Evolutionary conservation across 768 basidiomycete genomes (phyloP).

Genomic region (Mycena rosella): DNA sequence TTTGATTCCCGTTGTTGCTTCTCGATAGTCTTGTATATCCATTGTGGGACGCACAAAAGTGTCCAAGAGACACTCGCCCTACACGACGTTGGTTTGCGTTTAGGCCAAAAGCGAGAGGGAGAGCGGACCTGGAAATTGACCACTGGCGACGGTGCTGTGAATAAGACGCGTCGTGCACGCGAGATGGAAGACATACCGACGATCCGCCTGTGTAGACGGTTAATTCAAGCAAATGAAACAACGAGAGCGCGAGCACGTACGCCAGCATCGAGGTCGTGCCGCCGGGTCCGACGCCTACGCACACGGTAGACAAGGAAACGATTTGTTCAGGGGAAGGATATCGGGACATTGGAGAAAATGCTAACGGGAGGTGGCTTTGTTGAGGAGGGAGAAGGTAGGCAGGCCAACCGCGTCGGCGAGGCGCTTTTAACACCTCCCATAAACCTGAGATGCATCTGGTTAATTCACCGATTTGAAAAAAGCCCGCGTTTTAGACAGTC

Average conservation of each 20-base stretch:
- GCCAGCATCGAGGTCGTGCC: constrained; percentile 88
- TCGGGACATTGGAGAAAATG: constrained; percentile 48
- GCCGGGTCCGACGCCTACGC: constrained; percentile 69
- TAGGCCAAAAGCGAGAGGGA: not conserved
- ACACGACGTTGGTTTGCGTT: not conserved
- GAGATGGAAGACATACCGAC: constrained; percentile 26
- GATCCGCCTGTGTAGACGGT: constrained; percentile 54
- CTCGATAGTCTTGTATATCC: constrained; percentile 38
- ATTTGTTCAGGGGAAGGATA: constrained; percentile 58
- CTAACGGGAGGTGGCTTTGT: not conserved
- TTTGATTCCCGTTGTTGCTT: constrained; percentile 63
- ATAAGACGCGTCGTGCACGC: constrained; percentile 43
- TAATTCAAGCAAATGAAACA: constrained; percentile 13
- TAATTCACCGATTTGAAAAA: constrained; percentile 24
- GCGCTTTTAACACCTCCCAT: constrained; percentile 33
- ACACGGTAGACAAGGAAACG: constrained; percentile 72
- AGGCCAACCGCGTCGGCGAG: constrained; percentile 11
- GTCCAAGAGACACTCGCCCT: constrained; percentile 56
- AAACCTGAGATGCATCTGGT: constrained; percentile 33
- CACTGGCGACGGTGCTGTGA: not conserved
- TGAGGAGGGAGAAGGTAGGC: constrained; percentile 27
- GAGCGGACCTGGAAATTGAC: constrained; percentile 33
- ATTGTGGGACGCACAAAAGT: constrained; percentile 65
- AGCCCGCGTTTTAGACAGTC: constrained; percentile 7
- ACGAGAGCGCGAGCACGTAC: constrained; percentile 56